phyloP scores from a whole-genome alignment of 257 asterid species.

The Solanum sitiens region DNA sequence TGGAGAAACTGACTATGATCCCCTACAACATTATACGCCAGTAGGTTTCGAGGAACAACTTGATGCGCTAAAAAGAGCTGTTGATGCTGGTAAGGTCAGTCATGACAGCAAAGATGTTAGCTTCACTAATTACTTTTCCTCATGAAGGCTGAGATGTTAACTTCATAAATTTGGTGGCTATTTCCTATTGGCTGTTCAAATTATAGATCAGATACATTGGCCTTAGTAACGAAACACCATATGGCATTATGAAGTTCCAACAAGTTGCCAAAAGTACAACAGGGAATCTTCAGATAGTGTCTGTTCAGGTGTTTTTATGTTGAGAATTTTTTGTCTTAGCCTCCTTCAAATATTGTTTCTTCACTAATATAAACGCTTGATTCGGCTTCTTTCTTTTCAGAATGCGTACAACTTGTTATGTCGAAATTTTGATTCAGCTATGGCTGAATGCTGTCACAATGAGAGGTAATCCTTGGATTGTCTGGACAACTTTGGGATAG shows the following conservation, averaged over 20 bases:
- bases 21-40: constrained; percentile 30
- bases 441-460: constrained; percentile 94
- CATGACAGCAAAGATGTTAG: not conserved
- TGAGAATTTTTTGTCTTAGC: constrained; percentile 9
- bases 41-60: constrained; percentile 75
- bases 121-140: constrained; percentile 14
- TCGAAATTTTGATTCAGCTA: constrained; percentile 71
- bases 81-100: constrained; percentile 81
- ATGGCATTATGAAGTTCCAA: constrained; percentile 83
- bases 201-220: constrained; percentile 81
- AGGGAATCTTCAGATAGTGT: constrained; percentile 42
- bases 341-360: not conserved
- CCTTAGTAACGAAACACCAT: constrained; percentile 88
- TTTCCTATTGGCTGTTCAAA: constrained; percentile 3
- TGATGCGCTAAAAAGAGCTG: constrained; percentile 59
- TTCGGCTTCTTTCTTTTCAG: constrained; percentile 23
- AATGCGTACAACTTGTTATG: constrained; percentile 76
- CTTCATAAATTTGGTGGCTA: constrained; percentile 14
- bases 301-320: constrained; percentile 62
- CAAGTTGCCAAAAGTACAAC: constrained; percentile 40
- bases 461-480: constrained; percentile 56
- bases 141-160: constrained; percentile 2
- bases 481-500: not conserved
- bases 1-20: constrained; percentile 79
- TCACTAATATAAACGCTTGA: not conserved